Base-by-base conservation (phyloP, 192 early-diverging fungal genomes). In the Linnemannia hyalina region DNA sequence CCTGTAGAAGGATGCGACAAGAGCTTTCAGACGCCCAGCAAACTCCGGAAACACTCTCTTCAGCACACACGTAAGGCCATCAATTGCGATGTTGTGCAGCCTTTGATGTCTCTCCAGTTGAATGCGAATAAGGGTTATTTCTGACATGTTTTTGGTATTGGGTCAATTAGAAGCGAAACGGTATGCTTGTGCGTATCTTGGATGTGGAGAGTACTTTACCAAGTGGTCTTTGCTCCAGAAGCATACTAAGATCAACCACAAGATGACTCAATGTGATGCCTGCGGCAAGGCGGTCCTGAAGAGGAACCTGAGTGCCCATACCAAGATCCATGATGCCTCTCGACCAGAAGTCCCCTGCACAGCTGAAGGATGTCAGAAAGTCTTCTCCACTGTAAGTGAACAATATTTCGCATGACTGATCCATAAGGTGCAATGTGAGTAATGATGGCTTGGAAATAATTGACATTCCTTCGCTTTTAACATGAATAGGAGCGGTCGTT, bases 211-310 rank as follows among this genome's bases (percentile, higher is more conserved):
- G 0, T 68, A 47, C 35, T 91, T 89, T 82, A 13, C 60, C 1
- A 88, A 88, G 55, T 91, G 87, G 87, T 80, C 82, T 1, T 44
- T 88, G 35, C 78, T 88, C 1, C 88, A 88, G 35, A 75, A 88
- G 68, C 88, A 88, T 32, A 77, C 65, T 46, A 83, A 78, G 26
- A 40, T 49, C 7, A 32, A 18, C 20, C 88, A 88, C 69, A 83
- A 83, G 63, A 74, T 75, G 16, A 41, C 71, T 16, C 72, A 65
- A 0, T 88, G 88, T 35, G 3, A 70, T 8, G 35, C 57, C 20
- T 88, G 88, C 20, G 70, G 72, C 18, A 80, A 80, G 29, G 44
- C 42, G 36, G 20, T 88, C 18, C 32, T 78, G 73, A 88, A 77
- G 35, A 70, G 36, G 22, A 82, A 72, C 42, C 36, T 88, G n/a